These are phyloP conservation scores for Hypoxylon sp. DNA, from an alignment of 2,329 filamentous ascomycete genomes.

Conservation along the genomic window DNA sequence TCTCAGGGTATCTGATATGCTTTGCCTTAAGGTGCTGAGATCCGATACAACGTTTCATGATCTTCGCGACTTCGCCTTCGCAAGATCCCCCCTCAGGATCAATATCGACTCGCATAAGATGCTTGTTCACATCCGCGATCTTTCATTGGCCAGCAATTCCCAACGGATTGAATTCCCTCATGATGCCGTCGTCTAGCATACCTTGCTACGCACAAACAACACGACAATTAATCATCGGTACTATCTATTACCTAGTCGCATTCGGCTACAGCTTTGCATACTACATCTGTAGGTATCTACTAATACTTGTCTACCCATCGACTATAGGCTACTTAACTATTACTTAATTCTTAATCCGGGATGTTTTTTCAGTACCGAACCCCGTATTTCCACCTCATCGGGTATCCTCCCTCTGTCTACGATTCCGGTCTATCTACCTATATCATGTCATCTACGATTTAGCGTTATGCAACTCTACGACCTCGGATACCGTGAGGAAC, in stretches of 20 bases:
- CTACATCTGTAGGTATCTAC: slow-evolving; percentile 10
- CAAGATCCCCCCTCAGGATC: slow-evolving; percentile 16
- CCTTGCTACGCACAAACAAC: too few species aligned
- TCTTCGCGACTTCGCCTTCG: slow-evolving; percentile 34
- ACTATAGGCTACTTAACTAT: too few species aligned
- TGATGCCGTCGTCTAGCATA: slow-evolving; percentile 6
- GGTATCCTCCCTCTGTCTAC: slow-evolving; percentile 12
- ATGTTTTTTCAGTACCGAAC: slow-evolving; percentile 14
- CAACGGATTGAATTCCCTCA: slow-evolving; percentile 4
- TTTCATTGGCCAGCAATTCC: slow-evolving; percentile 17
- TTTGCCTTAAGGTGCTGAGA: slow-evolving; percentile 27
- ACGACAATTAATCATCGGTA: not conserved
- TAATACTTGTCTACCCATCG: too few species aligned
- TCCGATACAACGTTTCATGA: slow-evolving; percentile 40
- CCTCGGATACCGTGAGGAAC: slow-evolving; percentile 17
- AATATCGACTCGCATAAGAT: slow-evolving; percentile 9
- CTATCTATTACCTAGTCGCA: slow-evolving; percentile 8
- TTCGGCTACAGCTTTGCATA: slow-evolving; percentile 8
- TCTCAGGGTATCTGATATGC: slow-evolving; percentile 24
- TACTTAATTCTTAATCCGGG: slow-evolving; percentile 3
- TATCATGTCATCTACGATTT: too few species aligned
- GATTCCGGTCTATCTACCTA: slow-evolving; percentile 10
- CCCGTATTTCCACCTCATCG: slow-evolving; percentile 22
- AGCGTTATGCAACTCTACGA: slow-evolving; percentile 19
- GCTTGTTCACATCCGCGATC: not conserved